Evolutionary conservation across 2,329 filamentous ascomycete species (phyloP).

Genomic region (Tolypocladium inflatum): DNA sequence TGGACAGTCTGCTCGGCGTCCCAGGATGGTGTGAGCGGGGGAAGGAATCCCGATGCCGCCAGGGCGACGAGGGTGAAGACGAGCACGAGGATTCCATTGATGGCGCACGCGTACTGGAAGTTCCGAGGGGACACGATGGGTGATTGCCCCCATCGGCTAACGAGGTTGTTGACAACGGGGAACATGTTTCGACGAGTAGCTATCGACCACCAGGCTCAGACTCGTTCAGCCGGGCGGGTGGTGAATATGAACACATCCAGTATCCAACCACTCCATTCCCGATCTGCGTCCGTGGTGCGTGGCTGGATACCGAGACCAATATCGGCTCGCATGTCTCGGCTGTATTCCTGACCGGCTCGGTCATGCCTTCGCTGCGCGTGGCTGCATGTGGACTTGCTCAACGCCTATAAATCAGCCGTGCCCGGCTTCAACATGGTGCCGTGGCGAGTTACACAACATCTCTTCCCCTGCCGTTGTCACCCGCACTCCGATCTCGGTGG

Average conservation of each 20-base stretch:
- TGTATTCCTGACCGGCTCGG: neutral
- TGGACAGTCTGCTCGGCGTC: conserved; percentile 1
- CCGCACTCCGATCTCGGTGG: too few relatives aligned
- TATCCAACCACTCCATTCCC: neutral
- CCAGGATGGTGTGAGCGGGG: neutral
- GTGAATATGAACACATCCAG: neutral
- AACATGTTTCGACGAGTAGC: too few relatives aligned
- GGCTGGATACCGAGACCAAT: neutral
- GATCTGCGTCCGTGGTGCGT: too few relatives aligned
- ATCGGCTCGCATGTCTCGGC: neutral
- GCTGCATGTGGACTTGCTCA: neutral
- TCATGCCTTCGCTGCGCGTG: too few relatives aligned
- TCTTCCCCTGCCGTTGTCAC: too few relatives aligned
- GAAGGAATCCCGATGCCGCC: neutral
- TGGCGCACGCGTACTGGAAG: neutral
- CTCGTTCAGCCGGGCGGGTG: too few relatives aligned
- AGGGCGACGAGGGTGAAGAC: neutral
- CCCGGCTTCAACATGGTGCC: too few relatives aligned
- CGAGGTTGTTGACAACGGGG: too few relatives aligned
- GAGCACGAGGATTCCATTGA: neutral
- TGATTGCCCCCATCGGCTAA: too few relatives aligned
- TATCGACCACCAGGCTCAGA: too few relatives aligned
- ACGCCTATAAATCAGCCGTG: neutral
- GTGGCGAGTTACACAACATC: too few relatives aligned
- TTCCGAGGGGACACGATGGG: neutral